Conservation (phyloP, 1,284 basidiomycete species). For the Malassezia furfur region DNA sequence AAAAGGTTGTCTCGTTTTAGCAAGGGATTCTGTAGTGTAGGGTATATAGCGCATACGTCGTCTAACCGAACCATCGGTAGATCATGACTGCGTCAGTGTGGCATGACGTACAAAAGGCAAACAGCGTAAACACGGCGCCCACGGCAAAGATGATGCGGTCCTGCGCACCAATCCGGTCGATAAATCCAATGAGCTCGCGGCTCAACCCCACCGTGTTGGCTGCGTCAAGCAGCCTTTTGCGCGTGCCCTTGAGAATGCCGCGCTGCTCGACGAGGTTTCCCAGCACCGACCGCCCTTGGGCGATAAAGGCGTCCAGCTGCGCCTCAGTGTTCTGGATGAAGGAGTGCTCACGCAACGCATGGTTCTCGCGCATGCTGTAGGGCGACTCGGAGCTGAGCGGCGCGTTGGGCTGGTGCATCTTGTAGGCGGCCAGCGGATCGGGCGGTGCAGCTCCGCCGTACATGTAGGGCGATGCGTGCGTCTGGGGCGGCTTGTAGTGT, state of each 20-base stretch:
- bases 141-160: slow-evolving; percentile 44
- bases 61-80: slow-evolving; percentile 15
- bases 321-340: slow-evolving; percentile 44
- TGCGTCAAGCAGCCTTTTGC: slow-evolving; percentile 34
- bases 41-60: slow-evolving; percentile 6
- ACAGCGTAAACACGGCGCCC: slow-evolving; percentile 40
- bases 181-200: slow-evolving; percentile 43
- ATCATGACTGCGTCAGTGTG: slow-evolving; percentile 9
- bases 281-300: slow-evolving; percentile 43
- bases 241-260: slow-evolving; percentile 42
- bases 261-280: slow-evolving; percentile 46
- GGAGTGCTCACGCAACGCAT: slow-evolving; percentile 43
- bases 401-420: slow-evolving; percentile 25
- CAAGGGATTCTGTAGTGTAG: slow-evolving; percentile 1
- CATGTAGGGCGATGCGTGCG: background rate
- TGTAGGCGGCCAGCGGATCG: slow-evolving; percentile 41
- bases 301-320: slow-evolving; percentile 44
- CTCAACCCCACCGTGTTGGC: slow-evolving; percentile 44
- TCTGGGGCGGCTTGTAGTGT: background rate
- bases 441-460: background rate
- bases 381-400: slow-evolving; percentile 1
- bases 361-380: slow-evolving; percentile 30
- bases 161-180: slow-evolving; percentile 44
- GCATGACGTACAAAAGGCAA: slow-evolving; percentile 33
- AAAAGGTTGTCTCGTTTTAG: slow-evolving; percentile 11